These are phyloP conservation scores for Aspergillus sojae DNA, from an alignment of 2,329 filamentous ascomycete species.

Conservation along the genomic window DNA sequence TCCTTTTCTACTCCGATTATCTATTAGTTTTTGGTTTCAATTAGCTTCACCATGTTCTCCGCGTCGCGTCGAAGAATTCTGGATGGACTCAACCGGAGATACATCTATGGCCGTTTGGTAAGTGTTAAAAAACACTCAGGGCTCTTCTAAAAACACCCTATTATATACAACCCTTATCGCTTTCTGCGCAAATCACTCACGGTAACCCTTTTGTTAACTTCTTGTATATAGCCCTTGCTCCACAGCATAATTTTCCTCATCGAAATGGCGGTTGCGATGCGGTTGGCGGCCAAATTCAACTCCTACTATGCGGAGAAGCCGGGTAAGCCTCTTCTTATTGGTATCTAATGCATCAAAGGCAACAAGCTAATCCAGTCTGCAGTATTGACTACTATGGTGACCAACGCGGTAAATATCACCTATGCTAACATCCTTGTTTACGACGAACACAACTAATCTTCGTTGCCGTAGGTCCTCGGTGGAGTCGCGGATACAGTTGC, in stretches of 20 bases:
- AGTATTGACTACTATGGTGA: slow-evolving; percentile 99
- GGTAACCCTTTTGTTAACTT: background rate
- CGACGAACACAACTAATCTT: slow-evolving; percentile 12
- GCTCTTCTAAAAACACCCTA: background rate
- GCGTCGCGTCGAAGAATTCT: slow-evolving; percentile 44
- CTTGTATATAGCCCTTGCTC: slow-evolving; percentile 71
- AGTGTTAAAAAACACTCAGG: slow-evolving; percentile 18
- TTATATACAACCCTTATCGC: background rate
- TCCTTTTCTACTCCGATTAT: slow-evolving; percentile 20
- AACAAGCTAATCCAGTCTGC: slow-evolving; percentile 25
- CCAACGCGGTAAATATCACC: slow-evolving; percentile 73
- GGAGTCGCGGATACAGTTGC: slow-evolving; percentile 96
- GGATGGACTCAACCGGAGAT: slow-evolving; percentile 49
- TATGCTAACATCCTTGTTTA: background rate
- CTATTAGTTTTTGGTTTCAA: slow-evolving; percentile 19
- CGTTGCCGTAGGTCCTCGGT: slow-evolving; percentile 66
- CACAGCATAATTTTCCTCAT: slow-evolving; percentile 83
- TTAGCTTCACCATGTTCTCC: slow-evolving; percentile 43
- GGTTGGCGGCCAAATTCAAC: slow-evolving; percentile 86
- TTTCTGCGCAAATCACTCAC: slow-evolving; percentile 11
- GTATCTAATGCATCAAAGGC: slow-evolving; percentile 1
- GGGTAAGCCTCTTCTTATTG: slow-evolving; percentile 53
- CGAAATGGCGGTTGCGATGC: slow-evolving; percentile 82
- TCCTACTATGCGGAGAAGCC: slow-evolving; percentile 90
- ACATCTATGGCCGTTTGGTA: slow-evolving; percentile 51